These are phyloP conservation scores for Diaporthe vaccinii DNA, from an alignment of 2,329 filamentous ascomycete genomes.

Conservation along the genomic window DNA sequence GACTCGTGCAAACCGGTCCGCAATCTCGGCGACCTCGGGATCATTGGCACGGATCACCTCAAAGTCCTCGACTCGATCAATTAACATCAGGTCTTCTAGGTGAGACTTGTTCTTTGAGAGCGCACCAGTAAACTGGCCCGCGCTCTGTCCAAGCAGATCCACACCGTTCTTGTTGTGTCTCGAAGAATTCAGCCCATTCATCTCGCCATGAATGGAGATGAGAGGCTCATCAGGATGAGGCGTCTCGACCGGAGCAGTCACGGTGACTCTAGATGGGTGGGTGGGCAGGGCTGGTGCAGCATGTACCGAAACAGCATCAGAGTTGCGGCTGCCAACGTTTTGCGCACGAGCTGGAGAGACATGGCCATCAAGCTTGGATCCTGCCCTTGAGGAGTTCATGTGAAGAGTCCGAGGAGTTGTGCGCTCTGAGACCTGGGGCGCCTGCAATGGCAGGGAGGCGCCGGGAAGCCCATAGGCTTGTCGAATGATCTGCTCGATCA, in stretches of 20 bases:
- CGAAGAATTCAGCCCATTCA: constrained; percentile 24
- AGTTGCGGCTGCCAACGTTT: too few species aligned
- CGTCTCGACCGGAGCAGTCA: background rate
- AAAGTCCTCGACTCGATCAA: background rate
- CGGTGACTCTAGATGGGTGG: background rate
- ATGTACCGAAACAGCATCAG: background rate
- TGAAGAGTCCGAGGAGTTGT: background rate
- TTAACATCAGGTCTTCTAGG: background rate
- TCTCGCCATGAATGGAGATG: background rate
- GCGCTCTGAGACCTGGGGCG: background rate
- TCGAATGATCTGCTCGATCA: background rate
- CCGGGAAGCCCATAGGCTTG: background rate
- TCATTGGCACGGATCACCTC: background rate
- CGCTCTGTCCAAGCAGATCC: background rate
- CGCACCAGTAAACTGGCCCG: constrained; percentile 15
- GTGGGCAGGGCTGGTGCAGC: background rate
- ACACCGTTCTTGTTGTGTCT: background rate
- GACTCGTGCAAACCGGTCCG: background rate
- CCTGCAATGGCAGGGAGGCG: background rate
- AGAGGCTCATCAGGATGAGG: background rate
- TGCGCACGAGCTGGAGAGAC: background rate
- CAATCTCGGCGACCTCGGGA: background rate
- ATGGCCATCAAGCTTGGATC: background rate
- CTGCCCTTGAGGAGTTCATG: background rate
- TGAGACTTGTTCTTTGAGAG: background rate